Percentiles rank a stretch among this genome's conserved stretches.
phyloP scores from a whole-genome alignment of 495 filamentous ascomycete genomes.

The Hypomontagnella submonticulosa region DNA sequence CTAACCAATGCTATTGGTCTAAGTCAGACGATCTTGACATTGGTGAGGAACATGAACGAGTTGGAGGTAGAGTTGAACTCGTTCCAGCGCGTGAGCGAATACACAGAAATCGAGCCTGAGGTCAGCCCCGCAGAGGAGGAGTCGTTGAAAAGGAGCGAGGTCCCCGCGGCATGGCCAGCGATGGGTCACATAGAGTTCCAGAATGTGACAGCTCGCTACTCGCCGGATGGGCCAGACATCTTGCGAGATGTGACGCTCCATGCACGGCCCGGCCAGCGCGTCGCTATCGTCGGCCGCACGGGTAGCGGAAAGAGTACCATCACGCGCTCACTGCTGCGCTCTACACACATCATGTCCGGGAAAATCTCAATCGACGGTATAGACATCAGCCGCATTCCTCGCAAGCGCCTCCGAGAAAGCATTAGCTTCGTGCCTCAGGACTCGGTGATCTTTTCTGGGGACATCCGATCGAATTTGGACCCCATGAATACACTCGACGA shows the following conservation, averaged over 20 bases:
- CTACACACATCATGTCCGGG: constrained; percentile 49
- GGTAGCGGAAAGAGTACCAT: constrained; percentile 56
- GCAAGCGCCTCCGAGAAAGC: constrained; percentile 52
- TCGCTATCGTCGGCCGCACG: constrained; percentile 57
- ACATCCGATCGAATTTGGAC: constrained; percentile 55
- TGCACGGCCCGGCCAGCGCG: constrained; percentile 47
- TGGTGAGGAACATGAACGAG: constrained; percentile 59
- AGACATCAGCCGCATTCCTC: constrained; percentile 50
- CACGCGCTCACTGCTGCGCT: constrained; percentile 53
- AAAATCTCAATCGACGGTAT: constrained; percentile 54
- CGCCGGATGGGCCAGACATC: constrained; percentile 38
- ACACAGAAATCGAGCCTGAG: constrained; percentile 61
- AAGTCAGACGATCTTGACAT: constrained; percentile 29
- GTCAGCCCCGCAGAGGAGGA: constrained; percentile 44
- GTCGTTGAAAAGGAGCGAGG: constrained; percentile 43
- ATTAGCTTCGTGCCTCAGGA: constrained; percentile 60
- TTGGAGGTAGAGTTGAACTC: constrained; percentile 64
- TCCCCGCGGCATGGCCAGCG: constrained; percentile 48
- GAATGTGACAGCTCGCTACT: constrained; percentile 47
- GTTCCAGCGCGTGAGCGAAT: constrained; percentile 64
- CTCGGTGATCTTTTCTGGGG: constrained; percentile 56
- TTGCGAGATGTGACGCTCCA: constrained; percentile 37
- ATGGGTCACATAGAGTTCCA: constrained; percentile 43
- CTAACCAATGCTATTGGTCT: constrained; percentile 32
- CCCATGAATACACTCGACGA: constrained; percentile 63